phyloP scores from a whole-genome alignment of 1,284 basidiomycete species.

The Pseudozyma hubeiensis region DNA sequence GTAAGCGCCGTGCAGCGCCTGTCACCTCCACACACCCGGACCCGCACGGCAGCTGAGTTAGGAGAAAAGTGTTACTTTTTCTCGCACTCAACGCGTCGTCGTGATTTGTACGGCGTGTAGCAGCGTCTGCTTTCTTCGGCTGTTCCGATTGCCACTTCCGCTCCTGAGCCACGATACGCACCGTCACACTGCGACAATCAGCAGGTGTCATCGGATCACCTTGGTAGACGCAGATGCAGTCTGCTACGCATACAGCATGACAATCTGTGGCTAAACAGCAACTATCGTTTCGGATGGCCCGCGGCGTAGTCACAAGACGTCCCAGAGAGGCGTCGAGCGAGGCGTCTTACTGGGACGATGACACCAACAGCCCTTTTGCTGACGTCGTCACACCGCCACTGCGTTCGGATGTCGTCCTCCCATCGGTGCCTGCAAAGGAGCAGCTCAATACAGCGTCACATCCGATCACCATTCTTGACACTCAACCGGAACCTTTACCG shows the following conservation, averaged over 20 bases:
- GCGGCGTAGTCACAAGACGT: conserved; percentile 14
- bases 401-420: neutral
- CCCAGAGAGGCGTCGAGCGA: conserved; percentile 41
- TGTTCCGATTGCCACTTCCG: neutral
- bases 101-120: neutral
- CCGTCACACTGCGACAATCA: neutral
- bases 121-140: conserved; percentile 3
- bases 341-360: conserved; percentile 39
- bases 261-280: neutral
- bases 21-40: conserved; percentile 5
- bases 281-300: conserved; percentile 6
- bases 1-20: neutral
- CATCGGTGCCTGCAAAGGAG: neutral
- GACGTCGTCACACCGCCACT: conserved; percentile 22
- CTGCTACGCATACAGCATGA: neutral
- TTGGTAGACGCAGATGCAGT: neutral
- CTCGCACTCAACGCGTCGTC: conserved; percentile 14
- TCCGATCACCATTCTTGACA: conserved; percentile 12
- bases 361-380: conserved; percentile 22
- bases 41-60: neutral
- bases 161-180: neutral
- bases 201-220: neutral
- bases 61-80: conserved; percentile 15
- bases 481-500: conserved; percentile 7
- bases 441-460: conserved; percentile 3